Percentiles rank a stretch among this genome's conserved stretches.
These are phyloP conservation scores for Penicillium egyptiacum DNA, from an alignment of 495 filamentous ascomycete species.

Conservation along the genomic window DNA sequence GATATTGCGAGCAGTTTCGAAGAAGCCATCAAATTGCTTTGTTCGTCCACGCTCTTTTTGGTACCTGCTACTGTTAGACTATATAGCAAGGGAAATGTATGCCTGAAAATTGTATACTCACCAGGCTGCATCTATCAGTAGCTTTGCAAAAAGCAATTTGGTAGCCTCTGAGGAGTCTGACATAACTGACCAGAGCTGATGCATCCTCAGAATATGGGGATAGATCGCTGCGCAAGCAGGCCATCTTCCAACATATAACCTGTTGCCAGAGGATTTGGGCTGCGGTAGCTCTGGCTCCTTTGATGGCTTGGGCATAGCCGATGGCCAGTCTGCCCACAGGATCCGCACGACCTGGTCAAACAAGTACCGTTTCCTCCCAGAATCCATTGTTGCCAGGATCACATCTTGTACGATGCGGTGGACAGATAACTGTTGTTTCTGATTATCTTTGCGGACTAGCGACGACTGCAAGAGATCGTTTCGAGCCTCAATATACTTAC, in stretches of 20 bases:
- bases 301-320: slow-evolving; percentile 22
- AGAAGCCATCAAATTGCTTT: slow-evolving; percentile 19
- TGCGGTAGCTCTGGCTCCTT: slow-evolving; percentile 24
- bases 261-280: slow-evolving; percentile 20
- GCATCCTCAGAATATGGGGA: slow-evolving; percentile 25
- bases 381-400: slow-evolving; percentile 21
- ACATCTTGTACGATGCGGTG: slow-evolving; percentile 38
- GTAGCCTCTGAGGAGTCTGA: slow-evolving; percentile 10
- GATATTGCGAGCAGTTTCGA: slow-evolving; percentile 16
- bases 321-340: slow-evolving; percentile 24
- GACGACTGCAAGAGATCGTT: slow-evolving; percentile 17
- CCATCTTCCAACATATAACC: slow-evolving; percentile 21
- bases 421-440: slow-evolving; percentile 23
- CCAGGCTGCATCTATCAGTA: slow-evolving; percentile 27
- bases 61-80: slow-evolving; percentile 9
- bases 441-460: slow-evolving; percentile 21
- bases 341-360: slow-evolving; percentile 22
- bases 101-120: slow-evolving; percentile 6
- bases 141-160: slow-evolving; percentile 19
- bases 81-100: neutral
- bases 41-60: slow-evolving; percentile 22
- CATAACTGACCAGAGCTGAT: slow-evolving; percentile 19
- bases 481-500: neutral
- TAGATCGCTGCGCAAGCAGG: slow-evolving; percentile 27
- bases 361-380: slow-evolving; percentile 9